These are phyloP conservation scores for Rhizoclosmatium globosum DNA, from an alignment of 192 early-diverging fungal genomes.

Conservation along the genomic window DNA sequence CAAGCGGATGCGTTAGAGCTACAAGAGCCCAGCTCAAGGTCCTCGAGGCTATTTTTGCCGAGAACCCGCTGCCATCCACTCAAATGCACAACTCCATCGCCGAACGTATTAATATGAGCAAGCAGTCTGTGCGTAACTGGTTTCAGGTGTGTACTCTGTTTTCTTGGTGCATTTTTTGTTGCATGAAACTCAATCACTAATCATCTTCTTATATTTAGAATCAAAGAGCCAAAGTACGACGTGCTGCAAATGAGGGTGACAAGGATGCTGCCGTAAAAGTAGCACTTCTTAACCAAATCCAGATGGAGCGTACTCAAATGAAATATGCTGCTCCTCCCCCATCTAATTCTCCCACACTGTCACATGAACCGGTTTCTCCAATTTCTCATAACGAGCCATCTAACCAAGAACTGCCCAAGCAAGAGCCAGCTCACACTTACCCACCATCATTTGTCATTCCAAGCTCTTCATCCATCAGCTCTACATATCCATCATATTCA, in stretches of 20 bases:
- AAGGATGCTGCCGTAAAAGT: not conserved
- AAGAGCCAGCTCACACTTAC: not conserved
- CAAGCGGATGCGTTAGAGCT: not conserved
- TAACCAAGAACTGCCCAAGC: not conserved
- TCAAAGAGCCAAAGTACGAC: not conserved
- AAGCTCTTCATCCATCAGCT: not conserved
- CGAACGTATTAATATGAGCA: not conserved
- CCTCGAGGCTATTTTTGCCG: slow-evolving; percentile 59
- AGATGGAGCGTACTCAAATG: not conserved
- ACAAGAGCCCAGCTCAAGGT: slow-evolving; percentile 30
- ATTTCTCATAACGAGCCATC: not conserved
- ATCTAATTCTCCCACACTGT: not conserved
- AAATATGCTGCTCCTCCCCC: not conserved
- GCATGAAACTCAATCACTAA: not conserved
- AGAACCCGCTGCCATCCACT: slow-evolving; percentile 1
- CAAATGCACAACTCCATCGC: not conserved
- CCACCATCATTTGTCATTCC: not conserved
- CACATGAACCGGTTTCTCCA: not conserved
- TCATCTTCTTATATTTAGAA: not conserved
- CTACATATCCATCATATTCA: not conserved
- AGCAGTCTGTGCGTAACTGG: not conserved
- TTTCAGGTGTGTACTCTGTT: not conserved
- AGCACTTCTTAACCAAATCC: not conserved
- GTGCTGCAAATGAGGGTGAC: not conserved
- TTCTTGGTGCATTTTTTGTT: not conserved